Percentiles rank a stretch among this genome's conserved stretches.
Evolutionary conservation across 2,329 filamentous ascomycete species (phyloP).

Genomic region (Xylaria arbuscula): DNA sequence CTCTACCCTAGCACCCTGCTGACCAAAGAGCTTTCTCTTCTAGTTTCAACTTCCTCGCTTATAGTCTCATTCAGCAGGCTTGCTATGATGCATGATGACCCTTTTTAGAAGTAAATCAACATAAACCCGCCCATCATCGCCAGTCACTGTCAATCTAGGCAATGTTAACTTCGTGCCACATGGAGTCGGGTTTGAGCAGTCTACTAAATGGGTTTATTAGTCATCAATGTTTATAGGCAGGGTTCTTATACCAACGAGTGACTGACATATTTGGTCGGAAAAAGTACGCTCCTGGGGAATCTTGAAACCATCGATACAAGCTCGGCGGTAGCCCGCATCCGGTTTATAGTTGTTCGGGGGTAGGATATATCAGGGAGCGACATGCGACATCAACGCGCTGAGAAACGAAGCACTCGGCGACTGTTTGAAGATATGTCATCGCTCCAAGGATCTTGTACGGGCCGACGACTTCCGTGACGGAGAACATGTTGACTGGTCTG

Average conservation of each 20-base stretch:
- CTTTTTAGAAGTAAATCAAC: not conserved
- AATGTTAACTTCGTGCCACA: not conserved
- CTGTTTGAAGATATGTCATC: not conserved
- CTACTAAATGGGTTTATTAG: constrained; percentile 12
- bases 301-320: not conserved
- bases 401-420: constrained; percentile 2
- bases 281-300: not conserved
- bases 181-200: not conserved
- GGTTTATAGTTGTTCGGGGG: not conserved
- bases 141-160: not conserved
- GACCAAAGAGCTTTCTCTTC: not conserved
- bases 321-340: not conserved
- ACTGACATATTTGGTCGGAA: not conserved
- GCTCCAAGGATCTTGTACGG: not conserved
- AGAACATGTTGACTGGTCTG: constrained; percentile 3
- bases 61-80: not conserved
- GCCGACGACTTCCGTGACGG: not conserved
- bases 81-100: not conserved
- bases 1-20: not conserved
- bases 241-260: not conserved
- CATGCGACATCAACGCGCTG: not conserved
- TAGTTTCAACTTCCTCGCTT: not conserved
- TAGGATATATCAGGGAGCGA: not conserved
- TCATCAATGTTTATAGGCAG: not conserved
- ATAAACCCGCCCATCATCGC: not conserved